A percentile compares a stretch with the other conserved stretches of the same genome.
Conservation (phyloP, 2,329 filamentous ascomycete species). For the Ascochyta fabae region DNA sequence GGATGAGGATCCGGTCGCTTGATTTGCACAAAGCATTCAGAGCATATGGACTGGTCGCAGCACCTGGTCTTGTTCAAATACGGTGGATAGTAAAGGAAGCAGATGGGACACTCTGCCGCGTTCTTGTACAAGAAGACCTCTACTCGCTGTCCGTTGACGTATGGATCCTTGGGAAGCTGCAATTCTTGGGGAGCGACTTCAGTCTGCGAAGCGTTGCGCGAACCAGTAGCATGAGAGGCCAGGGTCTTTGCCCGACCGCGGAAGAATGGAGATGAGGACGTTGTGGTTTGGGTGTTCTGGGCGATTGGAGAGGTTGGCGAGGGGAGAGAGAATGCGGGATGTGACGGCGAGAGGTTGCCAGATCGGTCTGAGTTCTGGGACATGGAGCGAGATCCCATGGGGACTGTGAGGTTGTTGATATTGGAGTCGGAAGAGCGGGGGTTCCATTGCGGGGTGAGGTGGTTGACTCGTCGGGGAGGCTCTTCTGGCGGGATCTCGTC, state of each 20-base stretch:
- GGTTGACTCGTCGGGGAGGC: constrained; percentile 54
- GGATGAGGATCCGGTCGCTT: constrained; percentile 91
- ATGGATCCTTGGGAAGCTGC: constrained; percentile 80
- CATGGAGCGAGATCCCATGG: constrained; percentile 77
- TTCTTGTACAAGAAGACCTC: constrained; percentile 95
- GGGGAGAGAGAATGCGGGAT: constrained; percentile 66
- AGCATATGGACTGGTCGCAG: constrained; percentile 95
- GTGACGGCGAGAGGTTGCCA: constrained; percentile 63
- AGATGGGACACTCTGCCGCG: constrained; percentile 89
- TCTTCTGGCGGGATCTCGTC: constrained; percentile 81
- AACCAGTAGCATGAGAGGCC: constrained; percentile 78
- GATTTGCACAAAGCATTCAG: constrained; percentile 98
- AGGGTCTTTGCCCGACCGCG: constrained; percentile 88
- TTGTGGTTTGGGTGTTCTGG: constrained; percentile 46
- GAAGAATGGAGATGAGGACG: constrained; percentile 64
- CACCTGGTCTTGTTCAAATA: constrained; percentile 94
- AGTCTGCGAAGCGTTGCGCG: constrained; percentile 72
- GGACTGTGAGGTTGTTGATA: constrained; percentile 76
- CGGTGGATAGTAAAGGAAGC: constrained; percentile 93
- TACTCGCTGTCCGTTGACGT: constrained; percentile 90
- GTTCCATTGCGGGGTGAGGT: constrained; percentile 45
- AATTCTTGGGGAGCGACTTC: constrained; percentile 80
- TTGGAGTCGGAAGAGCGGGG: constrained; percentile 64
- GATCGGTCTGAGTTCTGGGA: constrained; percentile 79
- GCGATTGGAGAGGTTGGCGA: constrained; percentile 63